A percentile compares a stretch with the other conserved stretches of the same genome.
These are phyloP conservation scores for Xenoacremonium recifei DNA, from an alignment of 2,329 filamentous ascomycete genomes.

Conservation along the genomic window DNA sequence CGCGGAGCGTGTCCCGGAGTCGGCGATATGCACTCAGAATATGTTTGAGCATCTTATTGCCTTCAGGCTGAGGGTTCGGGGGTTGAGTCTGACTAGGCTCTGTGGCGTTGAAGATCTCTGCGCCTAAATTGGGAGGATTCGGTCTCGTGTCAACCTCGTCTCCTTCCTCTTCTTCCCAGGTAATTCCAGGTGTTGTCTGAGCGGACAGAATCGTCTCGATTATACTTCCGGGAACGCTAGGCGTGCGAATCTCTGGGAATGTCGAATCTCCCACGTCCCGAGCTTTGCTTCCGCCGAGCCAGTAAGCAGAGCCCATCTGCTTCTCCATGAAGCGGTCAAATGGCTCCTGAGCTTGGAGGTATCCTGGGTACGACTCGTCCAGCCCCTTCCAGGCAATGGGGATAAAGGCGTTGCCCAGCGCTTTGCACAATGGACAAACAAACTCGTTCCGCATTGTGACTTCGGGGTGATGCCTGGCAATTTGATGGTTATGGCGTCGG, in stretches of 20 bases:
- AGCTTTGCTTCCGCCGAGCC: constrained; percentile 39
- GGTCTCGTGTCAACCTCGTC: too few species aligned
- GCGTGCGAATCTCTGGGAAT: constrained; percentile 31
- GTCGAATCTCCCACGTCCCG: constrained; percentile 31
- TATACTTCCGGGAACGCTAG: constrained; percentile 38
- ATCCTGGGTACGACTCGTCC: constrained; percentile 76
- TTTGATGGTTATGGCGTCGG: constrained; percentile 84
- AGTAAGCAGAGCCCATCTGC: constrained; percentile 49
- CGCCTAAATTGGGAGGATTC: too few species aligned
- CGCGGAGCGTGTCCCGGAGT: constrained; percentile 55
- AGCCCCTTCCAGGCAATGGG: constrained; percentile 95
- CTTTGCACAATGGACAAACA: constrained; percentile 95
- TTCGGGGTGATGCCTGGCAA: constrained; percentile 92
- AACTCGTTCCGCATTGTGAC: constrained; percentile 79
- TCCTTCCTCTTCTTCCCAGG: constrained; percentile 41
- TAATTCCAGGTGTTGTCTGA: constrained; percentile 35
- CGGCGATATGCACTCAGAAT: constrained; percentile 61
- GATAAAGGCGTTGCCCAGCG: constrained; percentile 89
- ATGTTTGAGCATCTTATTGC: constrained; percentile 44
- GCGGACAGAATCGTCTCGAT: constrained; percentile 37
- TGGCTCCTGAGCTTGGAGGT: constrained; percentile 56
- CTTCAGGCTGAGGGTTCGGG: constrained; percentile 10
- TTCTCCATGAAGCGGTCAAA: constrained; percentile 70
- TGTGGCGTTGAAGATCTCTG: constrained; percentile 23
- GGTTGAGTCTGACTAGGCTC: constrained; percentile 19